Evolutionary conservation across 179 eudicot genomes (phyloP), one percentile per base, ranked within the genome.

Genomic region (Pouteria campechiana): DNA sequence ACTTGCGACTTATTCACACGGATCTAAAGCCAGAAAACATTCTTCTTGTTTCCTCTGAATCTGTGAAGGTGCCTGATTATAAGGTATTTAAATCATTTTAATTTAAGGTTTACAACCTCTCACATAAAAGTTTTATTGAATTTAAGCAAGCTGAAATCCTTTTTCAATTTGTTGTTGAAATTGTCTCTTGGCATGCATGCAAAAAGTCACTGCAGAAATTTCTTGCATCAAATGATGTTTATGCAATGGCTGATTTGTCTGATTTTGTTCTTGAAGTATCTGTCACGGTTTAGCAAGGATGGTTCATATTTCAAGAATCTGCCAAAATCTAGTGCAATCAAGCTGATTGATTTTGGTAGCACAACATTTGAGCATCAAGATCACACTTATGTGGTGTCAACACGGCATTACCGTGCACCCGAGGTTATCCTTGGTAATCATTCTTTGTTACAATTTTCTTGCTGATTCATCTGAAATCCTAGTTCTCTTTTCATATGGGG

Each of bases 11-110:
- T 45, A 75, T 79, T 51, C 88, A 79, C 54, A 79, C 88, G 18
- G 88, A 79, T 63, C 49, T 79, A 65, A 79, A 79, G 52, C 88
- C 88, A 17, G 88, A 79, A 58, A 75, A 79, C 51, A 60, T 79
- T 47, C 88, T 79, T 67, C 79, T 79, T 45, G 79, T 75, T 44
- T 72, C 82, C 21, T 51, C 82, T 7, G 87, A 79, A 30, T 75
- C 57, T 54, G 60, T 75, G 17, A 79, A 79, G 68, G 70, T 79
- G 35, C 83, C 79, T 8, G 88, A 79, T 49, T 62, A 67, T 45
- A 75, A 74, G 78, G 75, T 75, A 54, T 44, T 32, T n/a, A n/a
- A n/a, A n/a, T n/a, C n/a, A n/a, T n/a, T n/a, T n/a, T n/a, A n/a
- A n/a, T n/a, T n/a, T n/a, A n/a, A n/a, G n/a, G n/a, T n/a, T n/a